Base-by-base conservation (phyloP, 768 basidiomycete species). In the Xerocomellus intermedius region DNA sequence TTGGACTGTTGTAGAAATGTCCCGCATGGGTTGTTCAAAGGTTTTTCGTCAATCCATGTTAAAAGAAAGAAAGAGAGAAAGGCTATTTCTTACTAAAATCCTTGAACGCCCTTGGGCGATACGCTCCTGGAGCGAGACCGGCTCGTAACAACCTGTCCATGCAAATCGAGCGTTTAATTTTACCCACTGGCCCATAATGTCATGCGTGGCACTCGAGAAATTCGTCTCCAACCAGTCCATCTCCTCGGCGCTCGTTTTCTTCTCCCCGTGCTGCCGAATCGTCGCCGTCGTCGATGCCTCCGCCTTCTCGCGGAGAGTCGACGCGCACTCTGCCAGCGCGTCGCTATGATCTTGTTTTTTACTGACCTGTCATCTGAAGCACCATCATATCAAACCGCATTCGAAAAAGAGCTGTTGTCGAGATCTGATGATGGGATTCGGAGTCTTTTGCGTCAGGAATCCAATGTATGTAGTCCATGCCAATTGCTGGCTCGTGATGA, bases 101-200 rank as follows among this genome's bases (percentile, higher is more conserved):
- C 17, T n/a, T n/a, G n/a, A 85, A 64, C 0, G 79, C n/a, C 79
- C 42, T 73, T 74, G 35, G 10, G 67, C 67, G 57, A 75, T 76
- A 35, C 75, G 74, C 58, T 87, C 85, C 5, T 84, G 71, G 42
- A 80, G 62, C 13, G 82, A 82, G 3, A 87, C 66, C 1, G 79
- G 69, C 52, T 76, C 58, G 54, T 87, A 85, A 60, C n/a, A 82
- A 78, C 0, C 75, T 79, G 48, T 75, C 78, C 43, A 45, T 24
- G 10, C 69, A 63, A 36, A 86, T 65, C n/a, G 72, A 73, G 16
- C 53, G 43, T 54, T 72, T 74, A 2, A 86, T 62, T 65, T 69
- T 8, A 53, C 48, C 80, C 83, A 85, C 55, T 83, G n/a, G n/a
- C n/a, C n/a, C n/a, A n/a, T n/a, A n/a, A n/a, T 79, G 14, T 64